These are phyloP conservation scores for Solanum bulbocastanum DNA, from an alignment of 257 asterid genomes.

Conservation along the genomic window DNA sequence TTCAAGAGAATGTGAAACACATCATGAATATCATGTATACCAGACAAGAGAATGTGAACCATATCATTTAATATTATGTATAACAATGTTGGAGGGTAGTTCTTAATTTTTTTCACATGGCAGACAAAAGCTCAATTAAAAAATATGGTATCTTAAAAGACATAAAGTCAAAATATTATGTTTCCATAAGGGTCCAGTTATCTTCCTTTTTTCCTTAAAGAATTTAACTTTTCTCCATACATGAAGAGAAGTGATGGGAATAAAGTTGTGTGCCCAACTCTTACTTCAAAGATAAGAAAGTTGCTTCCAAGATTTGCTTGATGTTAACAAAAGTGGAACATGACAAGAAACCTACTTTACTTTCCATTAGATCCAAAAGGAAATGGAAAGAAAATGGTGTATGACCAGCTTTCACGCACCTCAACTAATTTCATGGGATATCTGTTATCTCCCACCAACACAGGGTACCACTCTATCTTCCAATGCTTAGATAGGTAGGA, in stretches of 20 bases:
- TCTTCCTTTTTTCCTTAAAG: not conserved
- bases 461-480: not conserved
- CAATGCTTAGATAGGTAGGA: not conserved
- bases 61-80: not conserved
- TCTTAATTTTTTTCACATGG: not conserved
- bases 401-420: not conserved
- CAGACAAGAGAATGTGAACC: not conserved
- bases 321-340: not conserved
- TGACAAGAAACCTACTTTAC: not conserved
- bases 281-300: not conserved
- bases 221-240: not conserved
- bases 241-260: not conserved
- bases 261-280: not conserved
- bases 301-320: not conserved
- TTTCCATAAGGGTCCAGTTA: not conserved
- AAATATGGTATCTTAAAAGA: not conserved
- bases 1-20: not conserved
- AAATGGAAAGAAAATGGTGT: not conserved
- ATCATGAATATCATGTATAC: not conserved
- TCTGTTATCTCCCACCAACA: not conserved
- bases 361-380: not conserved
- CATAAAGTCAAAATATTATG: not conserved
- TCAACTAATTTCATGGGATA: not conserved
- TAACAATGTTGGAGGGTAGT: not conserved
- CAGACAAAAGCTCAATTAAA: not conserved